Evolutionary conservation across 2,329 filamentous ascomycete genomes (phyloP).

Genomic region (Cladosporium sp.): DNA sequence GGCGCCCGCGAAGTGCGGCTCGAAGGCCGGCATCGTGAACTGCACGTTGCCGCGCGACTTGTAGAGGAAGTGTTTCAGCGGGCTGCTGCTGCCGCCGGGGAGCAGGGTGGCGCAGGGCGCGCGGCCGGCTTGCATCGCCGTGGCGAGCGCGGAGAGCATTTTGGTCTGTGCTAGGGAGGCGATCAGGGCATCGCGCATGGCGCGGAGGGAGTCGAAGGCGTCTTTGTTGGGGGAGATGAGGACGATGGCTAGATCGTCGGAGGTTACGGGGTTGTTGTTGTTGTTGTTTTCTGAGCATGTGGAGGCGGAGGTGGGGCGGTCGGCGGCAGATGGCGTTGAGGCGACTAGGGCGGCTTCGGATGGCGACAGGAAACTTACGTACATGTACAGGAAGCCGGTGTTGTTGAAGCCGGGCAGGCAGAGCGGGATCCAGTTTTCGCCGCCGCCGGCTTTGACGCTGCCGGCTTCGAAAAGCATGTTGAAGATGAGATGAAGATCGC

Average conservation of each 20-base stretch:
- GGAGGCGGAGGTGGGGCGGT: neutral
- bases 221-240: conserved; percentile 92
- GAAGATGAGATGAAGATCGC: conserved; percentile 94
- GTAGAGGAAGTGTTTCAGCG: conserved; percentile 89
- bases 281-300: neutral
- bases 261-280: neutral
- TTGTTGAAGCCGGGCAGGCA: conserved; percentile 98
- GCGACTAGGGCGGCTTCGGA: conserved; percentile 20
- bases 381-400: conserved; percentile 96
- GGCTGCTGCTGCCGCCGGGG: conserved; percentile 62
- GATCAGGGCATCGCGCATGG: conserved; percentile 65
- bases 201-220: conserved; percentile 85
- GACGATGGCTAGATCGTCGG: conserved; percentile 79
- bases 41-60: conserved; percentile 94
- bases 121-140: conserved; percentile 70
- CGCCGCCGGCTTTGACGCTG: conserved; percentile 85
- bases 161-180: conserved; percentile 75
- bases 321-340: conserved; percentile 22
- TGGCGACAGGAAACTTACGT: conserved; percentile 85
- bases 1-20: conserved; percentile 62
- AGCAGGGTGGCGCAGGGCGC: conserved; percentile 73
- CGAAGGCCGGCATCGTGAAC: conserved; percentile 85
- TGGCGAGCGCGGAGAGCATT: conserved; percentile 72
- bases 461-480: conserved; percentile 99
- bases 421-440: conserved; percentile 96